Evolutionary conservation across 2,329 filamentous ascomycete species (phyloP).

Genomic region (Sphaerulina musiva): DNA sequence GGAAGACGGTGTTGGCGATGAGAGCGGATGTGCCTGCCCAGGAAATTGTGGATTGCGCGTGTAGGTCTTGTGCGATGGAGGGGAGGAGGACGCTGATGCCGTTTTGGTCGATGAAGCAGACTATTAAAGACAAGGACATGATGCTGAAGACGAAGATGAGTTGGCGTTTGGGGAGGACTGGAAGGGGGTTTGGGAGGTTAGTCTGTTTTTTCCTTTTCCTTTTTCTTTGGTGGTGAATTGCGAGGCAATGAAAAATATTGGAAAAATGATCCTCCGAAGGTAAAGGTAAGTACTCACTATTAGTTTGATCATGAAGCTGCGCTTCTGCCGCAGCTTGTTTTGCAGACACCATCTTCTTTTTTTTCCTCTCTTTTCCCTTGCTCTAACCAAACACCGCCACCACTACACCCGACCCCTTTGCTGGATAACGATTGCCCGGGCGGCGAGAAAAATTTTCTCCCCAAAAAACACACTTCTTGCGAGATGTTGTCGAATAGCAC

Average conservation of each 20-base stretch:
- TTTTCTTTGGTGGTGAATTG: too few relatives aligned
- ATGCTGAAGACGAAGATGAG: slow-evolving; percentile 46
- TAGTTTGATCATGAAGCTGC: slow-evolving; percentile 50
- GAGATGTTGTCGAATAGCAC: too few relatives aligned
- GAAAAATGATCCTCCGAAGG: too few relatives aligned
- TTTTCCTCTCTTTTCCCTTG: not conserved
- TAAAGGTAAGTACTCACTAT: slow-evolving; percentile 24
- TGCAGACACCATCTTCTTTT: not conserved
- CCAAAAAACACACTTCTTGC: too few relatives aligned
- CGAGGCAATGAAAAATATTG: too few relatives aligned
- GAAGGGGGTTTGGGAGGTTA: too few relatives aligned
- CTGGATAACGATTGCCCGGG: too few relatives aligned
- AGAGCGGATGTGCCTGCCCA: slow-evolving; percentile 51
- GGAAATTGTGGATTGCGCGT: slow-evolving; percentile 45
- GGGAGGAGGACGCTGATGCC: slow-evolving; percentile 43
- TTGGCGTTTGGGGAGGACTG: slow-evolving; percentile 46
- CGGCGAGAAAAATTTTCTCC: too few relatives aligned
- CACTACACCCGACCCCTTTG: too few relatives aligned
- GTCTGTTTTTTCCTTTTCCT: too few relatives aligned
- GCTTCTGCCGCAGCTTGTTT: slow-evolving; percentile 35
- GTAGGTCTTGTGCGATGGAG: slow-evolving; percentile 34
- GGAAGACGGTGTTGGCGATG: slow-evolving; percentile 56
- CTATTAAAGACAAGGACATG: slow-evolving; percentile 9
- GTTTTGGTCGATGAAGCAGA: slow-evolving; percentile 49
- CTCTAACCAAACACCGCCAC: too few relatives aligned